Evolutionary conservation across 148 eudicot species (phyloP), one percentile per base, ranked within the genome.

Genomic region (Camellia sinensis): DNA sequence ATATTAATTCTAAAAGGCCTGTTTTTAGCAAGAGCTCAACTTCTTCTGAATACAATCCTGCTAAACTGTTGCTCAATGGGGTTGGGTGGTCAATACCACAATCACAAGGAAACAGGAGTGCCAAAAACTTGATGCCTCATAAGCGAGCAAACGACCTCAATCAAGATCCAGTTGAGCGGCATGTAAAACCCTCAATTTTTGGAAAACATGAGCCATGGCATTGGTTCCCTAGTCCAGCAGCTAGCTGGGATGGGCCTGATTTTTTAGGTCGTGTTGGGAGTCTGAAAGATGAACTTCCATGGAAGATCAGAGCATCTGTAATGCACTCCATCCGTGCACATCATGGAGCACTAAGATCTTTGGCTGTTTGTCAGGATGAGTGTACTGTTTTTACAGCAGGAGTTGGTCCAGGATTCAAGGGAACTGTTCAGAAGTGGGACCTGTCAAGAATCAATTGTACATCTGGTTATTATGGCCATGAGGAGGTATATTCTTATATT

Each of bases 71-170:
- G 81, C 91, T 92, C 84, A 88, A 92, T 84, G 97, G 97, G 73
- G 89, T 89, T 82, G 99, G 99, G 80, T 92, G 99, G 99, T 92
- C 99, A 72, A 85, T 86, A 83, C 97, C 99, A 48, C 97, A 95
- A 85, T 84, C 94, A 78, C 97, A 89, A 78, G 92, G 91, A 83
- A 86, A 78, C 76, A 89, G 74, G 83, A 73, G 84, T 62, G 81
- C 80, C 69, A 91, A 85, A 84, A 84, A 86, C 83, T 71, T 82
- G 81, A 82, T 84, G 66, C 85, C 90, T 73, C 89, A 62, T 81
- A 90, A 82, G 88, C 83, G 81, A 59, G 83, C 85, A 71, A 75
- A 85, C 73, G 88, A 84, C 54, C 62, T 69, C 80, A 85, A 85
- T 73, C 88, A 88, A 75, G 86, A 79, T 78, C 75, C 85, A 52